Percentiles rank a stretch among this genome's conserved stretches.
Evolutionary conservation across 2,329 filamentous ascomycete species (phyloP).

Genomic region (Alternaria angustiovoidea): DNA sequence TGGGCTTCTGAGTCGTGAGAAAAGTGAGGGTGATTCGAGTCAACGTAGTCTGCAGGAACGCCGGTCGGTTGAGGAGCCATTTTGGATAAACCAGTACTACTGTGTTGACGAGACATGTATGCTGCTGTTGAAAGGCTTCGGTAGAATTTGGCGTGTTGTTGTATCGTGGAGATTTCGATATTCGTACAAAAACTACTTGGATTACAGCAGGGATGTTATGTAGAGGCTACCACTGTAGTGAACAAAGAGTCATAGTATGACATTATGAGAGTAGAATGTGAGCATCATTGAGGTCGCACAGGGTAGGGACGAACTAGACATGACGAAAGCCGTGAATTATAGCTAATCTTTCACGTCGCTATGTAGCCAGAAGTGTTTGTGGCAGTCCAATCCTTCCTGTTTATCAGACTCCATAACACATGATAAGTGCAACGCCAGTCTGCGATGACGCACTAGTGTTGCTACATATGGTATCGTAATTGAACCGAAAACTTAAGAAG

Average conservation of each 20-base stretch:
- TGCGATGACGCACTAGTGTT: too few species aligned
- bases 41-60: slow-evolving; percentile 8
- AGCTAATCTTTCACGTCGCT: not conserved
- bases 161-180: not conserved
- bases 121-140: not conserved
- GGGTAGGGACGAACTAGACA: not conserved
- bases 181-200: not conserved
- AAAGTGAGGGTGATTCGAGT: slow-evolving; percentile 13
- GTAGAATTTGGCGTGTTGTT: not conserved
- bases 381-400: accelerated
- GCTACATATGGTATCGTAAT: too few species aligned
- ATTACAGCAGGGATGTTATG: not conserved
- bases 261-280: not conserved
- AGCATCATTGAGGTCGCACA: not conserved
- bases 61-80: not conserved
- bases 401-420: too few species aligned
- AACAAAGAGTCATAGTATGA: not conserved
- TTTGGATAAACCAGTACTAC: not conserved
- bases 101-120: not conserved
- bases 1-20: slow-evolving; percentile 2
- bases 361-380: too few species aligned
- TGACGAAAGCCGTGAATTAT: not conserved
- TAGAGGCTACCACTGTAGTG: not conserved
- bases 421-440: too few species aligned
- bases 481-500: accelerated